These are phyloP conservation scores for Schizothecium vesticola DNA, from an alignment of 495 filamentous ascomycete genomes.

Conservation along the genomic window DNA sequence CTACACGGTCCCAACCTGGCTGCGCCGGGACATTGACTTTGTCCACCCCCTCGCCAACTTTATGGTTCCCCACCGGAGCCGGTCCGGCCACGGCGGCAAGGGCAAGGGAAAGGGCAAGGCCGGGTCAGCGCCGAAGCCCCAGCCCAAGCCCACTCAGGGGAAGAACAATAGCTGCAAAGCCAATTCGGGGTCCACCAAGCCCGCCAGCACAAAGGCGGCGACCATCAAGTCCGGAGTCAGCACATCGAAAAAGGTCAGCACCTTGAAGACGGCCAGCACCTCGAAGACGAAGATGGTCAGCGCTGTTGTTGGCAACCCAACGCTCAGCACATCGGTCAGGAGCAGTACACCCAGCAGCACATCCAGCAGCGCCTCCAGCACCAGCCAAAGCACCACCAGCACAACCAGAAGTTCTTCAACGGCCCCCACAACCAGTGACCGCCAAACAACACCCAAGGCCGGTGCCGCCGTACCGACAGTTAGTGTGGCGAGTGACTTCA, in stretches of 20 bases:
- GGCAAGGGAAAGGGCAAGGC: not conserved
- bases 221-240: not conserved
- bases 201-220: not conserved
- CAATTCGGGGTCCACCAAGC: conserved; percentile 1
- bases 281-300: not conserved
- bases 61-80: conserved; percentile 27
- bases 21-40: conserved; percentile 39
- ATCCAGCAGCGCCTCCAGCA: not conserved
- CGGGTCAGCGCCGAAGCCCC: conserved; percentile 1
- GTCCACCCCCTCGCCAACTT: conserved; percentile 40
- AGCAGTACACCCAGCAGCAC: not conserved
- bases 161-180: not conserved
- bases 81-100: not conserved
- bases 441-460: not conserved
- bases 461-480: not conserved
- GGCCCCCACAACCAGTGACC: not conserved
- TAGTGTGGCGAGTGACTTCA: not conserved
- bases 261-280: not conserved
- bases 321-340: not conserved
- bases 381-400: not conserved
- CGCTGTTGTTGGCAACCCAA: too few species aligned
- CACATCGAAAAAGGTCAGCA: not conserved
- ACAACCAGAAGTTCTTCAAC: not conserved
- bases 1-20: conserved; percentile 44
- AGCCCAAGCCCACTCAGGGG: not conserved